These are phyloP conservation scores for Quercus variabilis DNA, from an alignment of 306 rosid genomes.

Conservation along the genomic window DNA sequence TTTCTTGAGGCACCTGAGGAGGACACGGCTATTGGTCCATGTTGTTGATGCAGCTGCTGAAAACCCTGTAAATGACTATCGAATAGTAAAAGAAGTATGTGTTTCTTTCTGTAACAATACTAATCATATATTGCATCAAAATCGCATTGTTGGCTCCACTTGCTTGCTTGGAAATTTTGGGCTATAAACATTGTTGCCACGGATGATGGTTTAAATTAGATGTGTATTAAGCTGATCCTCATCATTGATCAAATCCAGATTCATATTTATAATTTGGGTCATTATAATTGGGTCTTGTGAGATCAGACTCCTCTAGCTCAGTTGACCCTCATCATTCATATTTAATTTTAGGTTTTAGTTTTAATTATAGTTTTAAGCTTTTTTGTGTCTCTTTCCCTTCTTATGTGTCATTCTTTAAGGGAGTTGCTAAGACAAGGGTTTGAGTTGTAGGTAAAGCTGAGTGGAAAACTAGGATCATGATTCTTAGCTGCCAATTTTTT, in stretches of 20 bases:
- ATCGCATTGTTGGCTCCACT: background rate
- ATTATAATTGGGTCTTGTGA: background rate
- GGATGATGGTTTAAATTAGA: background rate
- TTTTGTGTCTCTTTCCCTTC: background rate
- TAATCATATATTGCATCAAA: background rate
- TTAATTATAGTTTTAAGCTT: too few species aligned
- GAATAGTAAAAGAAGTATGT: slow-evolving; percentile 89
- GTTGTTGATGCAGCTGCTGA: slow-evolving; percentile 89
- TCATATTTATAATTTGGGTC: background rate
- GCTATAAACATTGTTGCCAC: background rate
- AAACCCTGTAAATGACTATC: slow-evolving; percentile 78
- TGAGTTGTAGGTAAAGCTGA: background rate
- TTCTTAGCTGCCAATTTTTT: background rate
- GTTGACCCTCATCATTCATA: too few species aligned
- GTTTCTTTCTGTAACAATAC: background rate
- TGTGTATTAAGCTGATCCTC: background rate
- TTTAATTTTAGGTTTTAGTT: too few species aligned
- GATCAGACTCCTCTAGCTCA: background rate
- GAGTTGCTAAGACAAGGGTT: background rate
- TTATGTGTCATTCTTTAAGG: background rate
- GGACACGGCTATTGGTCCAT: slow-evolving; percentile 89
- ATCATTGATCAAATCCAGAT: background rate
- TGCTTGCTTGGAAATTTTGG: slow-evolving; percentile 9
- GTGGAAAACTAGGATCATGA: background rate
- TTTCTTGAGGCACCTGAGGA: slow-evolving; percentile 87